phyloP scores from a whole-genome alignment of 306 rosid genomes.

The Sechiopsis laciniata region DNA sequence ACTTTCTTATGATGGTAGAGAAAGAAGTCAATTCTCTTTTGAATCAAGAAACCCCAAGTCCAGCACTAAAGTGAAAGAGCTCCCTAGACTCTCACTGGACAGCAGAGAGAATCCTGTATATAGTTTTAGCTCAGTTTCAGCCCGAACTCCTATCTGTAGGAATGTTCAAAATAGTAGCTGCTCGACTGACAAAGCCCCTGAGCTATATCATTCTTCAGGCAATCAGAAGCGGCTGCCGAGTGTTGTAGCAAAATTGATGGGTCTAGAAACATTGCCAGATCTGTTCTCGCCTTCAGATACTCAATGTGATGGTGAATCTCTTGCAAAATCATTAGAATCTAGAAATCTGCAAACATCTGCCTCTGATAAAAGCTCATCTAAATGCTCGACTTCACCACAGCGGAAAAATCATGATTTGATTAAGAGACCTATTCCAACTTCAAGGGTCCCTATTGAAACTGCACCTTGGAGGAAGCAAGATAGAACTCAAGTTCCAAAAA shows the following conservation, averaged over 20 bases:
- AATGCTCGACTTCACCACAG: conserved; percentile 57
- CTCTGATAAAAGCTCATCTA: conserved; percentile 40
- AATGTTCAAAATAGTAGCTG: conserved; percentile 34
- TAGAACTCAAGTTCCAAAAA: conserved; percentile 52
- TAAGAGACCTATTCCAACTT: conserved; percentile 69
- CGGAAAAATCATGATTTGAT: conserved; percentile 54
- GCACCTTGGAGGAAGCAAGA: conserved; percentile 86
- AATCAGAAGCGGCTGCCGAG: conserved; percentile 55
- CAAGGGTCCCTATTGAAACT: conserved; percentile 72
- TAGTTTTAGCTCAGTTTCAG: conserved; percentile 30
- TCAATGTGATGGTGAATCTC: conserved; percentile 31
- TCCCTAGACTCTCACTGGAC: conserved; percentile 77
- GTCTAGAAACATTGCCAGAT: conserved; percentile 79
- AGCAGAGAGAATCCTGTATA: conserved; percentile 52
- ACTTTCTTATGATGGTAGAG: conserved; percentile 64
- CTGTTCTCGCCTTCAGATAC: conserved; percentile 27
- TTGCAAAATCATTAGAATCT: conserved; percentile 32
- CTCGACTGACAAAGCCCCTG: conserved; percentile 34
- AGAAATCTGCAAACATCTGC: conserved; percentile 35
- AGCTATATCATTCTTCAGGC: conserved; percentile 34
- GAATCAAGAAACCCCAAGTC: conserved; percentile 67
- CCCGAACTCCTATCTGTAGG: conserved; percentile 28
- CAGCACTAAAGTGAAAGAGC: conserved; percentile 50
- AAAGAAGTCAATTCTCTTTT: conserved; percentile 45
- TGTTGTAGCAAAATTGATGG: conserved; percentile 93